phyloP scores from a whole-genome alignment of 495 filamentous ascomycete genomes.

The Hyaloscypha bicolor region DNA sequence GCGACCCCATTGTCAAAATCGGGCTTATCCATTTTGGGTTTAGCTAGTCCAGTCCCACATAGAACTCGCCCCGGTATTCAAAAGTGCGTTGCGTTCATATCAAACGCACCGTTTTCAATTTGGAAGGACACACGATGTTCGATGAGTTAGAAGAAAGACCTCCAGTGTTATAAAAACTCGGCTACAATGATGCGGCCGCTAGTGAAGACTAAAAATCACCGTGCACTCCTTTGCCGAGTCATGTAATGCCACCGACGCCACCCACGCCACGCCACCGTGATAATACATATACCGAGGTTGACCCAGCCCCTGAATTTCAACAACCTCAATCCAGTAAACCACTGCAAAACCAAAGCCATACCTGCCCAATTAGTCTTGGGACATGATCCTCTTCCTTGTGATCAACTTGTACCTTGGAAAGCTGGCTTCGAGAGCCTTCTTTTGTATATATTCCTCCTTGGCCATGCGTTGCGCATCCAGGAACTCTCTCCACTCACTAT shows the following conservation, averaged over 20 bases:
- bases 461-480: constrained; percentile 7
- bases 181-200: neutral
- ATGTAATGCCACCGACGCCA: too few relatives aligned
- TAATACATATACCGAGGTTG: neutral
- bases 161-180: neutral
- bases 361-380: neutral
- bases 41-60: neutral
- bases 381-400: neutral
- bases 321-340: neutral
- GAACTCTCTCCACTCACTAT: constrained; percentile 5
- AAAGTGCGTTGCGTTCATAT: neutral
- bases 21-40: neutral
- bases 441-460: constrained; percentile 1
- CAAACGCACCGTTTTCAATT: neutral
- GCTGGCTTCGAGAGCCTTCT: neutral
- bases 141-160: neutral
- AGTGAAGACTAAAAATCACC: neutral
- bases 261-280: neutral
- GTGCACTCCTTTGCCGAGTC: neutral
- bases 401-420: constrained; percentile 8
- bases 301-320: neutral
- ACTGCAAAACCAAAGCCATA: neutral
- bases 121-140: neutral
- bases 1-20: neutral
- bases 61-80: neutral